Percentiles rank a stretch among this genome's conserved stretches.
Evolutionary conservation across 2,329 filamentous ascomycete species (phyloP).

Genomic region (Ilyonectria robusta): DNA sequence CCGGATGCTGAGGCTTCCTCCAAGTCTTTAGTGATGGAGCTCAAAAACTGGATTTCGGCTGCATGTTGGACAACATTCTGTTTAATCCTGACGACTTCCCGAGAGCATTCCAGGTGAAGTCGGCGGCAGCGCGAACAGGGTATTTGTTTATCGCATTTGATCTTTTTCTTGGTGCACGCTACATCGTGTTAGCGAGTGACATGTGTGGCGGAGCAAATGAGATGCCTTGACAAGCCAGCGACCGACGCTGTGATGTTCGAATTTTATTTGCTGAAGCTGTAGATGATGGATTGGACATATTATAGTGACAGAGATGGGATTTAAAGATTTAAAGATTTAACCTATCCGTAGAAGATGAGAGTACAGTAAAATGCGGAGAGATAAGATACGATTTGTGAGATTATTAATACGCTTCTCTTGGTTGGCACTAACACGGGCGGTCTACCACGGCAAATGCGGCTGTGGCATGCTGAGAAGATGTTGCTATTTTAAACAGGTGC

Average conservation of each 20-base stretch:
- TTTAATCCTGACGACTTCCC: conserved; percentile 12
- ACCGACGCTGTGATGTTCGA: conserved; percentile 10
- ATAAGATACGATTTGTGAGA: too few relatives aligned
- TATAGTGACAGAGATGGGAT: too few relatives aligned
- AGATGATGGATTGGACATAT: too few relatives aligned
- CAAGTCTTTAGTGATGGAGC: neutral
- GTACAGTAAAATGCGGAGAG: too few relatives aligned
- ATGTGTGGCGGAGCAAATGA: neutral
- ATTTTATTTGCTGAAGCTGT: neutral
- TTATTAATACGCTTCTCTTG: too few relatives aligned
- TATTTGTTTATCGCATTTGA: conserved; percentile 14
- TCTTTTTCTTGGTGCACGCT: conserved; percentile 21
- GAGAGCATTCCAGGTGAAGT: neutral
- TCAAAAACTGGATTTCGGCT: conserved; percentile 11
- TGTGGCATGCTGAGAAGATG: too few relatives aligned
- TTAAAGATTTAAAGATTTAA: too few relatives aligned
- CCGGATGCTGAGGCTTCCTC: neutral
- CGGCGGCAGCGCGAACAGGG: conserved; percentile 15
- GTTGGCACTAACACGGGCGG: too few relatives aligned
- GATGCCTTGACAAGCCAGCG: conserved; percentile 15
- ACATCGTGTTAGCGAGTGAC: neutral
- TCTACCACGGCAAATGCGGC: too few relatives aligned
- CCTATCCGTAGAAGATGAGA: too few relatives aligned
- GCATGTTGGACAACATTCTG: neutral
- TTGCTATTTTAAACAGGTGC: too few relatives aligned